Evolutionary conservation across 75 land plant genomes (phyloP), one percentile per base, ranked within the genome.

Genomic region (Pseudotsuga menziesii): DNA sequence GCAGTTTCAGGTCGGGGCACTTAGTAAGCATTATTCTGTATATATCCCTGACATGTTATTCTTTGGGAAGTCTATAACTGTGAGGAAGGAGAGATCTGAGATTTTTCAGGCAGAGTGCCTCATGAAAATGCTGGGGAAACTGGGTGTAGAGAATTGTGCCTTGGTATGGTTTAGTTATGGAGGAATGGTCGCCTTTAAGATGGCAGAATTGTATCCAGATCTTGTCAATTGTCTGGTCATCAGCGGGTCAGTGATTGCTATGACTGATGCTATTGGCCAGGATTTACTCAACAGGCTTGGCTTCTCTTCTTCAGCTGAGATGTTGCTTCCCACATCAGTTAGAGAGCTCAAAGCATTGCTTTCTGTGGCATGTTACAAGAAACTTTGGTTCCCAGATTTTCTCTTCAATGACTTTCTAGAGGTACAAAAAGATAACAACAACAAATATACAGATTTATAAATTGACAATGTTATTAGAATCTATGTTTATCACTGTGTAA

Each of bases 161-260:
- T 72, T 88, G 26, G 91, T 95, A 41, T 95, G 98, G 44, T 85
- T 89, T 64, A 93, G 93, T 84, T 95, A 95, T 57, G 98, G 98
- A 11, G 98, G 95, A 48, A 91, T 95, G 89, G 98, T 95, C 72
- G 88, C 91, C 11, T 95, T 91, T 73, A 87, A 87, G 78, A 77
- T 95, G 90, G 95, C 91, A 5, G 85, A 89, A 61, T 0, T 80
- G 73, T 58, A 80, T 61, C 95, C 93, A 12, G 78, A 83, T 3
- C 54, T 90, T 61, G 91, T 95, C 15, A 39, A 35, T 15, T 74
- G 85, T 12, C 35, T 95, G 74, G 95, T 95, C 23, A 36, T 95
- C 35, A 85, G 87, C 0, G 92, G 92, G 44, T 87, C 95, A 20
- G 87, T 88, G 66, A 13, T 88, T 23, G 89, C 88, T 73, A 92